Evolutionary conservation across 176 grass and related monocot species (phyloP).

Genomic region (Oryza meridionalis): DNA sequence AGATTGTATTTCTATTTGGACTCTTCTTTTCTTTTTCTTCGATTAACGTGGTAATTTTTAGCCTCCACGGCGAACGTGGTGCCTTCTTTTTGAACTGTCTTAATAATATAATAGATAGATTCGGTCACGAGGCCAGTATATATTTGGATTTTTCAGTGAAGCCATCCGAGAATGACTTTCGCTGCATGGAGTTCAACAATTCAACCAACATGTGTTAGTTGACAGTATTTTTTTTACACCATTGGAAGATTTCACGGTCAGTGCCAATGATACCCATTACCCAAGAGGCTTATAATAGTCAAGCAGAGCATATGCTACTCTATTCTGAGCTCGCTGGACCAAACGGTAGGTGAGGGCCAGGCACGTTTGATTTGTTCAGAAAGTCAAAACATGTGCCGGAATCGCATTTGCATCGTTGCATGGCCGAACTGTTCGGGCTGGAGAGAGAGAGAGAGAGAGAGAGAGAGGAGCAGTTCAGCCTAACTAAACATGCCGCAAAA

Average conservation of each 20-base stretch:
- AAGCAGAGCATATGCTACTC: neutral
- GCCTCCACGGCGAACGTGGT: too few relatives aligned
- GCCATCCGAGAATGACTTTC: neutral
- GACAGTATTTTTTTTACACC: neutral
- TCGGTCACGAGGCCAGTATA: neutral
- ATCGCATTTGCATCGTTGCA: neutral
- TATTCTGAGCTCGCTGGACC: neutral
- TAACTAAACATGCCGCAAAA: conserved; percentile 3
- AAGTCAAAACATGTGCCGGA: conserved; percentile 31
- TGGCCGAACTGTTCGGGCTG: neutral
- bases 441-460: too few relatives aligned
- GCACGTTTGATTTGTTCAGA: neutral
- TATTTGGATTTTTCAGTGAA: neutral
- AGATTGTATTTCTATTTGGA: too few relatives aligned
- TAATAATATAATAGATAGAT: too few relatives aligned
- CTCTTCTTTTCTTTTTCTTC: too few relatives aligned
- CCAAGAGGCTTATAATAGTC: conserved; percentile 13
- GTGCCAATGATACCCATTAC: neutral
- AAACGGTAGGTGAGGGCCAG: neutral
- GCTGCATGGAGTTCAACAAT: neutral
- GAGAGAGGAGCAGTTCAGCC: neutral
- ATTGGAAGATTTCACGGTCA: neutral
- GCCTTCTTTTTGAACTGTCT: too few relatives aligned
- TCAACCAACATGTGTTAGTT: conserved; percentile 1
- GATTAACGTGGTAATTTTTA: too few relatives aligned